Percentiles rank a stretch among this genome's conserved stretches.
phyloP scores from a whole-genome alignment of 306 rosid genomes.

The Sesbania bispinosa region DNA sequence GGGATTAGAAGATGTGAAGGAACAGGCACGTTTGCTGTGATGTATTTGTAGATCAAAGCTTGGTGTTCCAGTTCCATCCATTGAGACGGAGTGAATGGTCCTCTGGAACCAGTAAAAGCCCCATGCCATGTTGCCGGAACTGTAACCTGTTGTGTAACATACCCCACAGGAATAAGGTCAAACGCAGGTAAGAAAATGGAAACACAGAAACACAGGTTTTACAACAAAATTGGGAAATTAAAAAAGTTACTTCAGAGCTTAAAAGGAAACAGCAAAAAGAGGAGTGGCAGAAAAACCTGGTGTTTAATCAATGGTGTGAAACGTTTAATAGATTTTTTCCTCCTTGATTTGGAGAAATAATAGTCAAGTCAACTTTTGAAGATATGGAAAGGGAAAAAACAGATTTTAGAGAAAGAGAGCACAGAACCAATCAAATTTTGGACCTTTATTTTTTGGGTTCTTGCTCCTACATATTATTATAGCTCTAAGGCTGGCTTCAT shows the following conservation, averaged over 20 bases:
- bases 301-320: conserved; percentile 21
- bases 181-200: background rate
- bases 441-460: background rate
- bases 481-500: conserved; percentile 8
- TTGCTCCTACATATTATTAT: background rate
- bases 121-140: conserved; percentile 68
- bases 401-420: conserved; percentile 22
- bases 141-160: conserved; percentile 44
- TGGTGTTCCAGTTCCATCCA: conserved; percentile 98
- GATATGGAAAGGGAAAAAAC: conserved; percentile 24
- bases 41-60: conserved; percentile 92
- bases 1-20: conserved; percentile 85
- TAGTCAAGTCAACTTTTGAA: conserved; percentile 25
- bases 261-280: background rate
- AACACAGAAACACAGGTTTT: no score
- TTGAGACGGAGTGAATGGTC: conserved; percentile 84
- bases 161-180: conserved; percentile 3
- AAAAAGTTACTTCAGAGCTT: background rate
- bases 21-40: conserved; percentile 69
- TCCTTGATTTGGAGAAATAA: background rate
- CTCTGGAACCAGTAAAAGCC: conserved; percentile 39
- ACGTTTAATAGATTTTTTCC: conserved; percentile 21
- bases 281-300: background rate
- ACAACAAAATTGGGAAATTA: background rate
- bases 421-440: conserved; percentile 39